Percentiles rank a stretch among this genome's conserved stretches.
phyloP scores from a whole-genome alignment of 257 asterid genomes.

The Penstemon newberryi region DNA sequence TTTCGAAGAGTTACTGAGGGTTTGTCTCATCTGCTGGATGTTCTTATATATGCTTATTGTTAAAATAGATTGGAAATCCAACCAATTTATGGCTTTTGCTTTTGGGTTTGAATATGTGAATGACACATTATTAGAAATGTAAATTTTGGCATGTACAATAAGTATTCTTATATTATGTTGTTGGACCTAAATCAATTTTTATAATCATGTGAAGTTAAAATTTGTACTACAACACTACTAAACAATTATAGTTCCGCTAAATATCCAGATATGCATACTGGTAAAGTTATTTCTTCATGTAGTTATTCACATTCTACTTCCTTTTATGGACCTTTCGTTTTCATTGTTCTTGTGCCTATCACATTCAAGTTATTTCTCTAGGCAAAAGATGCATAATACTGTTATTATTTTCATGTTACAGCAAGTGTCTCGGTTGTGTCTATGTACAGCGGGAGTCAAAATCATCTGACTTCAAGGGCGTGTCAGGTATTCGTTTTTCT shows the following conservation, averaged over 20 bases:
- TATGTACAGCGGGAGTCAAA: slow-evolving; percentile 90
- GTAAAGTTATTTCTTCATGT: slow-evolving; percentile 2
- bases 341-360: slow-evolving; percentile 9
- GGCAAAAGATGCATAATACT: slow-evolving; percentile 1
- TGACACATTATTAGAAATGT: background rate
- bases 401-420: slow-evolving; percentile 35
- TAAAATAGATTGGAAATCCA: slow-evolving; percentile 1
- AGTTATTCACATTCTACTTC: slow-evolving; percentile 4
- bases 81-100: slow-evolving; percentile 17
- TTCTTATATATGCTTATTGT: slow-evolving; percentile 10
- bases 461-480: slow-evolving; percentile 87
- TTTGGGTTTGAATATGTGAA: slow-evolving; percentile 10
- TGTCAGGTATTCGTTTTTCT: slow-evolving; percentile 66
- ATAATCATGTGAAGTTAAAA: background rate
- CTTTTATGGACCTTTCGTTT: slow-evolving; percentile 1
- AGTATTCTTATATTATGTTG: background rate
- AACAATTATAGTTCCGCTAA: slow-evolving; percentile 14
- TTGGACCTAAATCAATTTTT: background rate
- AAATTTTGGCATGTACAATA: background rate
- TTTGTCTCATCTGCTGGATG: background rate
- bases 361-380: slow-evolving; percentile 4
- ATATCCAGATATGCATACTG: slow-evolving; percentile 9
- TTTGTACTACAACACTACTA: slow-evolving; percentile 6
- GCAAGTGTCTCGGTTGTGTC: slow-evolving; percentile 98
- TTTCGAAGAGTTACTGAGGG: background rate